Conservation (phyloP, 371 early-diverging fungal genomes). For the Entomophthora muscae region DNA sequence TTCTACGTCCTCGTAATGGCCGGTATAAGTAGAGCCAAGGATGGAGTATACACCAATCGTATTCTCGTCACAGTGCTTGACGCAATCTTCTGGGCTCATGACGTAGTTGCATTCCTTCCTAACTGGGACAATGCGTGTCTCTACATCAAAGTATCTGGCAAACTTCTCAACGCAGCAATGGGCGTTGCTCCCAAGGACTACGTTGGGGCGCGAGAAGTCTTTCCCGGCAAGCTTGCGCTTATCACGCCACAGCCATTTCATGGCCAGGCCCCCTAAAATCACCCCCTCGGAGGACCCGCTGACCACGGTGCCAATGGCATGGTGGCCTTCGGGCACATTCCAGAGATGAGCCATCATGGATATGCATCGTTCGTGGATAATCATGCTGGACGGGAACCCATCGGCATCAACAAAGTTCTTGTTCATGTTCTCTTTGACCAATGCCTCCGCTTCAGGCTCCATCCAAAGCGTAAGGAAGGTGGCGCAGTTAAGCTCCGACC, state of each 20-base stretch:
- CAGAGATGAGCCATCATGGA: constrained; percentile 41
- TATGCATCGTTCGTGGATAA: constrained; percentile 44
- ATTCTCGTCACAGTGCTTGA: constrained; percentile 34
- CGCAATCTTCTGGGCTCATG: constrained; percentile 28
- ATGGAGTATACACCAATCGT: constrained; percentile 40
- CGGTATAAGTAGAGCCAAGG: constrained; percentile 63
- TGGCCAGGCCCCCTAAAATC: constrained; percentile 31
- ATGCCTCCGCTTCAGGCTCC: constrained; percentile 54
- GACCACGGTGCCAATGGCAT: constrained; percentile 24
- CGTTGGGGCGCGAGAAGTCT: constrained; percentile 28
- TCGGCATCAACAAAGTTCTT: constrained; percentile 58
- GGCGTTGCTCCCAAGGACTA: constrained; percentile 34
- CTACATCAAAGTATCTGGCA: constrained; percentile 51
- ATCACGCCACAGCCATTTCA: constrained; percentile 36
- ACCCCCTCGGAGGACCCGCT: constrained; percentile 40
- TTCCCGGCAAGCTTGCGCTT: constrained; percentile 22
- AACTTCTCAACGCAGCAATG: constrained; percentile 37
- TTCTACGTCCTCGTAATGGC: constrained; percentile 56
- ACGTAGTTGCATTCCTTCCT: constrained; percentile 26
- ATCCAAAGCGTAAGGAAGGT: constrained; percentile 58
- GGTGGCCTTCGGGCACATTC: constrained; percentile 19
- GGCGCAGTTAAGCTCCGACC: constrained; percentile 47
- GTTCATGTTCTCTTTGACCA: constrained; percentile 41
- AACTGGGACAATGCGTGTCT: constrained; percentile 35
- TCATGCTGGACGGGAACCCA: constrained; percentile 35